Conservation (phyloP, 371 early-diverging fungal species). For the Mortierella sp. region DNA sequence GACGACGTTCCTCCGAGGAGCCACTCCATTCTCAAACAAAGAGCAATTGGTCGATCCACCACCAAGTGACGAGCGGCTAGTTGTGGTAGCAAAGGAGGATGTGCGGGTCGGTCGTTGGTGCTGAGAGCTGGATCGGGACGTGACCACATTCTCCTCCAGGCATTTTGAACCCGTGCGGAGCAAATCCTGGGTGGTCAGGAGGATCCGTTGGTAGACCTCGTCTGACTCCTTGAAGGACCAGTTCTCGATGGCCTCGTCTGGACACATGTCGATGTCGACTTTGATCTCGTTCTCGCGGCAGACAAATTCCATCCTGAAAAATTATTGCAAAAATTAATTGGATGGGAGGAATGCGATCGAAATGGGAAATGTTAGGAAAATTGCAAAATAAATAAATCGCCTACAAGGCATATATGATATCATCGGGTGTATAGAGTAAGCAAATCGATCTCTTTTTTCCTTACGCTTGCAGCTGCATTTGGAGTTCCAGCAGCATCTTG, state of each 20-base stretch:
- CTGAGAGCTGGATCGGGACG: constrained; percentile 20
- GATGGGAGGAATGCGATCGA: no score
- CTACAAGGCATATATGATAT: no score
- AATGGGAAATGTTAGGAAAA: no score
- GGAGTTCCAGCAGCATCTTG: constrained; percentile 35
- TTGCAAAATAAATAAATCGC: no score
- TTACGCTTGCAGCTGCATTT: constrained; percentile 51
- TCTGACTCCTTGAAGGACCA: constrained; percentile 56
- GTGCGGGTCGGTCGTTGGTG: constrained; percentile 18
- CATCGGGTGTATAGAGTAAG: no score
- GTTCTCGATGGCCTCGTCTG: constrained; percentile 47
- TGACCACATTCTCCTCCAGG: constrained; percentile 22
- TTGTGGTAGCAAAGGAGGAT: not conserved
- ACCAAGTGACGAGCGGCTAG: not conserved
- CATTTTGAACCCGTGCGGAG: constrained; percentile 42
- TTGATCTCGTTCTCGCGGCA: constrained; percentile 52
- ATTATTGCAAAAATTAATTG: not conserved
- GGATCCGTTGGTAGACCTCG: constrained; percentile 46
- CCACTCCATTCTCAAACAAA: not conserved
- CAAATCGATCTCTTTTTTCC: not conserved
- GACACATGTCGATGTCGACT: constrained; percentile 44
- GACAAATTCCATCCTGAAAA: constrained; percentile 40
- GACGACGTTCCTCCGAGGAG: constrained; percentile 1
- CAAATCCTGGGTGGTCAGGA: constrained; percentile 46
- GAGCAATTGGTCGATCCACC: not conserved